Evolutionary conservation across 2,329 filamentous ascomycete genomes (phyloP), one percentile per base, ranked within the genome.

Genomic region (Penicillium occitanis): DNA sequence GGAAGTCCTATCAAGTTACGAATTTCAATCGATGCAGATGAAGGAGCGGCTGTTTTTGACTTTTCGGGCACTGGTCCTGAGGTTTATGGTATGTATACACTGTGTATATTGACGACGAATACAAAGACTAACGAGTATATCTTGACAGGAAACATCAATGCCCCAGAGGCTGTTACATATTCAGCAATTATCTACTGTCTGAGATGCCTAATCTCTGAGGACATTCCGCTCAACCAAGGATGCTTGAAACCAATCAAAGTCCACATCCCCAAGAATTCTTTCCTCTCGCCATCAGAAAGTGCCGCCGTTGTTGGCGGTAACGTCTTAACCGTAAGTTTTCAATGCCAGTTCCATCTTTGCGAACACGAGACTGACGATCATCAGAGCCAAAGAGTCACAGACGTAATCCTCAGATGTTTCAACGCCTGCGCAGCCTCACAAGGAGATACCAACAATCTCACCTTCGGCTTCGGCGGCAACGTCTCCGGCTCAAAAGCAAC

Each of bases 221-320:
- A 93, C 68, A 93, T 94, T 7, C 91, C 91, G 0, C 84, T 94
- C 3, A 94, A 94, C 78, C 91, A 94, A 79, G 91, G 91, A 66
- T 94, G 91, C 70, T 81, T 94, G 1, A 86, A 86, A 62, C 91
- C 91, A 0, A 89, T 93, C 70, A 82, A 85, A 55, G 88, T 93
- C 71, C 82, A 82, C 60, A 92, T 93, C 67, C 91, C 91, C 0
- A 84, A 86, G 14, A 84, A 86, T 67, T 90, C 87, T 11, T 88
- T 94, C 73, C 85, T 94, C 22, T 88, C 86, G 0, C 91, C 91
- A 0, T 90, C 88, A 0, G 86, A 87, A 71, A 86, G 86, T 60
- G 90, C 91, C 0, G 91, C 91, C 0, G 90, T 93, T 1, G 90
- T 92, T 0, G 91, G 90, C 62, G 90, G 91, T 64, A 94, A 93